Conservation (phyloP, 23 red algal species). For the Gracilaria caudata region DNA sequence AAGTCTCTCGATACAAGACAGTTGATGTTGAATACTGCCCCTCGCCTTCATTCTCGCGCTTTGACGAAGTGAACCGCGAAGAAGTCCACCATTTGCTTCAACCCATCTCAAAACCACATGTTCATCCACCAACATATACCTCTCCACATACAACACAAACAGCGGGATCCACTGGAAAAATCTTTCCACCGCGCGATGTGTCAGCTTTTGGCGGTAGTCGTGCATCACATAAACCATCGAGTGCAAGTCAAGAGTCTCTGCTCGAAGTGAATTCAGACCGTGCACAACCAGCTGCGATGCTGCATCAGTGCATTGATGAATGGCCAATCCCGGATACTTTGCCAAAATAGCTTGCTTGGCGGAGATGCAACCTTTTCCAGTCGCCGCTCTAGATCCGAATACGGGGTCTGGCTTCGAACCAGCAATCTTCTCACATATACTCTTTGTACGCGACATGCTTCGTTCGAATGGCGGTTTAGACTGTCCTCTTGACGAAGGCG, state of each 20-base stretch:
- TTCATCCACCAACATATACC: slow-evolving; percentile 73
- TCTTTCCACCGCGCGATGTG: slow-evolving; percentile 62
- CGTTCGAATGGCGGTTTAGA: slow-evolving; percentile 13
- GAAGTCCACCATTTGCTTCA: slow-evolving; percentile 38
- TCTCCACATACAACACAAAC: slow-evolving; percentile 61
- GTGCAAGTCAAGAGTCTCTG: slow-evolving; percentile 68
- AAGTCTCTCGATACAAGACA: slow-evolving; percentile 23
- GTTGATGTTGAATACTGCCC: slow-evolving; percentile 58
- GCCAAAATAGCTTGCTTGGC: slow-evolving; percentile 41
- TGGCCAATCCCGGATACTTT: slow-evolving; percentile 45
- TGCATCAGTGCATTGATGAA: slow-evolving; percentile 7
- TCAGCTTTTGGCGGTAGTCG: slow-evolving; percentile 53
- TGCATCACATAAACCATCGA: slow-evolving; percentile 59
- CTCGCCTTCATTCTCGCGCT: slow-evolving; percentile 58
- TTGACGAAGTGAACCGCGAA: slow-evolving; percentile 37
- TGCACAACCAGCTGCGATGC: slow-evolving; percentile 41
- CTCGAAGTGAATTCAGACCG: slow-evolving; percentile 54
- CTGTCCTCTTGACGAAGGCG: background rate
- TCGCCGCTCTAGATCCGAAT: slow-evolving; percentile 39
- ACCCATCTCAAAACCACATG: slow-evolving; percentile 57
- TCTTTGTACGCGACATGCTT: slow-evolving; percentile 46
- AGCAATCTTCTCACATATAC: slow-evolving; percentile 38
- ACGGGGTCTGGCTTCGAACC: slow-evolving; percentile 48
- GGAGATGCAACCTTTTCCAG: slow-evolving; percentile 23
- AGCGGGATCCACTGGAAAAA: slow-evolving; percentile 81